These are phyloP conservation scores for Talaromyces sp. DNA, from an alignment of 2,329 filamentous ascomycete species.

Conservation along the genomic window DNA sequence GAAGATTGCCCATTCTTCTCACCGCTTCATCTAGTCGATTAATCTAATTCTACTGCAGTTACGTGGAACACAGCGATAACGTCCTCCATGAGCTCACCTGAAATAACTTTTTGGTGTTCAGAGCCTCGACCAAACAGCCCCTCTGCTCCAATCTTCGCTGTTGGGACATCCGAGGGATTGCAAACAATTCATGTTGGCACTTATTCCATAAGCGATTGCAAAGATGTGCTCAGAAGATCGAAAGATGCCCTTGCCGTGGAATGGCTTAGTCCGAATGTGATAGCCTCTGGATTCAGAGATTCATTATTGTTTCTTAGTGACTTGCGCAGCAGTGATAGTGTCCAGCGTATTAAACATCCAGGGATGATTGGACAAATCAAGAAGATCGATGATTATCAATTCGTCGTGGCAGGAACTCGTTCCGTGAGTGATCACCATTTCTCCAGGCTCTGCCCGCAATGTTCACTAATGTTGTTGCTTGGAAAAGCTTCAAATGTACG, in stretches of 20 bases:
- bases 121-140: constrained; percentile 31
- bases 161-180: constrained; percentile 38
- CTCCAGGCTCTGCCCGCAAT: neutral
- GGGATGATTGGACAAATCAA: constrained; percentile 34
- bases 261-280: constrained; percentile 36
- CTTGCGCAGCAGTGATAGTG: constrained; percentile 31
- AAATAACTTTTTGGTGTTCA: constrained; percentile 36
- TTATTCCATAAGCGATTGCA: neutral
- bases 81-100: neutral
- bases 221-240: neutral
- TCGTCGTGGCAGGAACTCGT: constrained; percentile 33
- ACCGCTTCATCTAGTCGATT: neutral
- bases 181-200: constrained; percentile 29
- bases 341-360: constrained; percentile 33
- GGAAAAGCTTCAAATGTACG: constrained; percentile 40
- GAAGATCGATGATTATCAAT: constrained; percentile 33
- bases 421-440: constrained; percentile 26
- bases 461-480: neutral
- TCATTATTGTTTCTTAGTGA: constrained; percentile 37
- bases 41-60: neutral
- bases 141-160: constrained; percentile 32
- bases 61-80: too few species aligned
- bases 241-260: constrained; percentile 33
- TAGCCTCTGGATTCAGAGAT: constrained; percentile 35
- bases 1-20: neutral